Base-by-base conservation (phyloP, 768 basidiomycete species). In the Russula earlei region DNA sequence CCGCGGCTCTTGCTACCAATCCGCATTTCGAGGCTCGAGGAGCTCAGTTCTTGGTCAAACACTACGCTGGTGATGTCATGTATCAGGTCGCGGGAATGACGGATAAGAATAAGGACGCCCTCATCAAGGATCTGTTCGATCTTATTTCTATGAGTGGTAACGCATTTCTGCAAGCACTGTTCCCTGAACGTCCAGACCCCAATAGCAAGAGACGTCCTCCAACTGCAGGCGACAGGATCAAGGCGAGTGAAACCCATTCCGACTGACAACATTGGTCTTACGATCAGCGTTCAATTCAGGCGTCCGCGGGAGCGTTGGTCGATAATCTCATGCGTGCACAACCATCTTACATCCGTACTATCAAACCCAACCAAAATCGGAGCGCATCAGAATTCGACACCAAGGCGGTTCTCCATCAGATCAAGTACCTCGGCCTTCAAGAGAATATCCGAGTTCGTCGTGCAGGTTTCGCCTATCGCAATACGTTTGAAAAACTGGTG, bases 401-500 rank as follows among this genome's bases (percentile, higher is more conserved):
- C 42, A 97, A 97, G 68, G 93, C 92, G 12, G 89, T 99, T 57
- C 75, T 99, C 41, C 96, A 99, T 73, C 96, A 99, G 71, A 92
- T 99, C 76, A 98, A 99, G 70, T 99, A 99, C 68, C 85, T 99
- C 40, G 96, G 96, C 66, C 72, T 99, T 54, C 92, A 99, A 69
- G 96, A 99, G 71, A 99, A 99, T 67, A 97, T 99, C 52, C 84
- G 96, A 45, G 93, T 99, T 41, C 85, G 96, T 53, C 81, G 96
- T 57, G 96, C 96, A 22, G 96, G 96, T 46, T 99, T 99, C 67
- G 96, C 96, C 0, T 99, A 99, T 70, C 75, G 96, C 57, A 98
- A 98, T 64, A 93, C 95, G 1, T 99, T 99, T 65, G 91, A 95
- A 70, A 98, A 97, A 75, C 92, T 99, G 90, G 90, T 99, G 37